phyloP scores from a whole-genome alignment of 805 yeast genomes.

The Cyberlindnera subsufficiens region DNA sequence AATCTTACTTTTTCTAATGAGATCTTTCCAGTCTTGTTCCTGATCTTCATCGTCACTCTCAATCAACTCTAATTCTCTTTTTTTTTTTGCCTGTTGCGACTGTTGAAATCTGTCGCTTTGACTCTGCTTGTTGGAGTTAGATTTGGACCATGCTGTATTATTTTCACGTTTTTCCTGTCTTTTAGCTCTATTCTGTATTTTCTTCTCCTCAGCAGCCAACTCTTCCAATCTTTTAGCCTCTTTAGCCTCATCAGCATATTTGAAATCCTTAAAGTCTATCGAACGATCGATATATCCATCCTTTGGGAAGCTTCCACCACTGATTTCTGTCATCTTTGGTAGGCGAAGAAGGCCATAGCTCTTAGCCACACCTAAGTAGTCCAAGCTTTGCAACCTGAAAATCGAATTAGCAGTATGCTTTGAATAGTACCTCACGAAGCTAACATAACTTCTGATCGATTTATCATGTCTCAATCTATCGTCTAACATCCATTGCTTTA shows the following conservation, averaged over 20 bases:
- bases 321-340: slow-evolving; percentile 92
- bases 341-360: slow-evolving; percentile 76
- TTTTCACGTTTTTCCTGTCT: slow-evolving; percentile 26
- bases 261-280: slow-evolving; percentile 37
- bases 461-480: slow-evolving; percentile 82
- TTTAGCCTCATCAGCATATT: slow-evolving; percentile 56
- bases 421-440: slow-evolving; percentile 75
- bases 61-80: slow-evolving; percentile 56
- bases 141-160: slow-evolving; percentile 30
- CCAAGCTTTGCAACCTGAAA: slow-evolving; percentile 67
- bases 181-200: slow-evolving; percentile 17
- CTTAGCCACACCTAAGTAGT: slow-evolving; percentile 64
- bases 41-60: slow-evolving; percentile 33
- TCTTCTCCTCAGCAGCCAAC: slow-evolving; percentile 37
- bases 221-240: slow-evolving; percentile 60
- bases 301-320: slow-evolving; percentile 47
- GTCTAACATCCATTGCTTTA: slow-evolving; percentile 50
- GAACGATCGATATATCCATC: slow-evolving; percentile 70
- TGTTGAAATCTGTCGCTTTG: slow-evolving; percentile 47
- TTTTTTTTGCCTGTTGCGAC: slow-evolving; percentile 20
- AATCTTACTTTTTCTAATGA: slow-evolving; percentile 61
- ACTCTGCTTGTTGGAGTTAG: slow-evolving; percentile 41
- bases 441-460: slow-evolving; percentile 76
- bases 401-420: slow-evolving; percentile 88
- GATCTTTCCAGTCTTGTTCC: slow-evolving; percentile 86